Conservation (phyloP, 2,329 filamentous ascomycete species). For the Microdochium trichocladiopsis region DNA sequence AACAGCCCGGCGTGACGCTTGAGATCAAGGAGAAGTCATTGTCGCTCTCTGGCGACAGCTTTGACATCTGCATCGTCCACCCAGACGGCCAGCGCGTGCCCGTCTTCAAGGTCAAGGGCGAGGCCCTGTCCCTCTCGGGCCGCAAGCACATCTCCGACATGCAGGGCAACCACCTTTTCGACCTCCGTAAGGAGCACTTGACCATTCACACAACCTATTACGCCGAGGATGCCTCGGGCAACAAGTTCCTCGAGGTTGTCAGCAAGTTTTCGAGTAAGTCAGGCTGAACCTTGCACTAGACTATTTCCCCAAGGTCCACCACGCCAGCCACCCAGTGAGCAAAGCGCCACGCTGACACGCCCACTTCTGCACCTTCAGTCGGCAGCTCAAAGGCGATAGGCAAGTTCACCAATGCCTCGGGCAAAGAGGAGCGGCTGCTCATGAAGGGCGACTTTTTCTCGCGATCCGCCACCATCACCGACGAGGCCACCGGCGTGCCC, state of each 20-base stretch:
- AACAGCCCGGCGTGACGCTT: background rate
- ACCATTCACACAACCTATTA: constrained; percentile 45
- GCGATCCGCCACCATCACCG: constrained; percentile 47
- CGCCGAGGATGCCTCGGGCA: constrained; percentile 34
- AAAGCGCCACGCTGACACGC: too few species aligned
- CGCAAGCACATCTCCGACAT: constrained; percentile 51
- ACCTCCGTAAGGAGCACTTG: constrained; percentile 45
- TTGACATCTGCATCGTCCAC: constrained; percentile 47
- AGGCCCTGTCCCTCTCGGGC: constrained; percentile 41
- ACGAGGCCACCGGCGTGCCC: constrained; percentile 37
- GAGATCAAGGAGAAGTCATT: constrained; percentile 43
- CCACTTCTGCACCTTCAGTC: too few species aligned
- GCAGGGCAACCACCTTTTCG: constrained; percentile 47
- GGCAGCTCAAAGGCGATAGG: constrained; percentile 46
- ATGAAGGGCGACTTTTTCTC: constrained; percentile 59
- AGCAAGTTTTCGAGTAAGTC: constrained; percentile 45
- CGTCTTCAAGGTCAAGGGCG: constrained; percentile 49
- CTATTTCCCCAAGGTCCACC: too few species aligned
- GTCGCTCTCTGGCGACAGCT: constrained; percentile 56
- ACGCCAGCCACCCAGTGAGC: too few species aligned
- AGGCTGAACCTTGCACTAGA: too few species aligned
- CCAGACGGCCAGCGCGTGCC: constrained; percentile 34
- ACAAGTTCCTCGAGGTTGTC: constrained; percentile 47
- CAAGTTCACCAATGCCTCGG: constrained; percentile 45
- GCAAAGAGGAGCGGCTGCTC: constrained; percentile 34